Evolutionary conservation across 495 filamentous ascomycete species (phyloP), one percentile per base, ranked within the genome.

Genomic region (Oidiodendron maius): DNA sequence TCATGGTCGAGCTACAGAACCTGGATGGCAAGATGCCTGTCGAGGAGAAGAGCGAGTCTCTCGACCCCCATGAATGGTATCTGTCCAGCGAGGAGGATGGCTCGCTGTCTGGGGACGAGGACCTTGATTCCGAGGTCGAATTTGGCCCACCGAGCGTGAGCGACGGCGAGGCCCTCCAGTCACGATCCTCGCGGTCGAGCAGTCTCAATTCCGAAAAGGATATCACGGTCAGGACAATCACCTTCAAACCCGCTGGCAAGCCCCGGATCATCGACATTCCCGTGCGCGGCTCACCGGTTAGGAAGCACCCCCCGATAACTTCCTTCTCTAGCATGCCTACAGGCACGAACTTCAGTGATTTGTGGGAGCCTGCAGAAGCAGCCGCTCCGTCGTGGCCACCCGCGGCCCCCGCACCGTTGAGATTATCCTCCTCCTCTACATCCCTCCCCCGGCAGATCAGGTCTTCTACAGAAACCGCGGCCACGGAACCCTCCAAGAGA

Each of bases 1-100:
- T 56, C 1, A 45, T 57, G 46, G 22, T 53, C 21, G 53, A 60
- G 34, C 28, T 60, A 23, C 12, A 53, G 17, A 53, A 10, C 44
- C n/a, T 60, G 43, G 53, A 56, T 22, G 50, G 38, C 3, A 12
- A 11, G 16, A 47, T 24, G 24, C 37, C 42, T 11, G 44, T 45
- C n/a, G 48, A 56, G 2, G 13, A 40, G 22, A 46, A n/a, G 23
- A 55, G 8, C 15, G 52, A 1, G 32, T 40, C 47, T 43, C 35
- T 36, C 9, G 52, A 61, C 53, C 58, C 58, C 10, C 58, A 54
- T 23, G 58, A 61, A 25, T 18, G 47, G 28, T 61, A 61, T 44
- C 46, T 61, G 4, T 56, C 51, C 17, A 58, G 55, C 44, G 58
- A 61, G 39, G 58, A 61, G 44, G 58, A 61, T 21, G 55, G 36